Base-by-base conservation (phyloP, 495 filamentous ascomycete genomes). In the Aspergillus bridgeri region DNA sequence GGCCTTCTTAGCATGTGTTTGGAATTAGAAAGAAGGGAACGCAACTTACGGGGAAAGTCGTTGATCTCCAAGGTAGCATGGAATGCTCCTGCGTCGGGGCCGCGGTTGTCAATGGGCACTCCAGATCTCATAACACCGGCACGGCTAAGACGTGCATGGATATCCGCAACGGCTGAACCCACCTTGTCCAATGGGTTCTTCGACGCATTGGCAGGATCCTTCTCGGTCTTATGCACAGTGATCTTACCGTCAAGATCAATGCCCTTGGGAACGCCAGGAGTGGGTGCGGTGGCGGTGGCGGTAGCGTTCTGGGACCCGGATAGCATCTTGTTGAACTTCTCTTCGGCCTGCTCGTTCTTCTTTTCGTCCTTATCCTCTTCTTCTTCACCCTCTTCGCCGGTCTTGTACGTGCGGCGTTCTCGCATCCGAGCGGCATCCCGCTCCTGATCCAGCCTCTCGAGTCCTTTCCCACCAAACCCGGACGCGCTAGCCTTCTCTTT, bases 11-110 rank as follows among this genome's bases (percentile, higher is more conserved):
- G 65, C 49, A 56, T 57, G 2, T 51, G 46, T 19, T 25, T 49
- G 11, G 33, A 13, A 11, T 4, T 20, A 60, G 18, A 11, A 38
- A n/a, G n/a, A 20, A 17, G 33, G 20, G 38, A 53, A 54, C 8
- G 24, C 55, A 71, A 79, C 83, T 79, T 81, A 86, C 83, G 94
- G 24, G 94, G 95, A 72, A 97, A 98, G 74, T 98, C 94, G 70
- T 99, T 99, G 81, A 99, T 98, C 69, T 98, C 95, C 63, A 99
- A 77, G 4, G 92, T 98, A 24, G 94, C 91, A 70, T 99, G 94
- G 83, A 94, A 99, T 13, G 91, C 91, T 25, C 94, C 94, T 7
- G 94, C 94, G 75, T 99, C 94, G 13, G 94, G 94, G 5, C 94
- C 94, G 69, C 96, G 96, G 70, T 99, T 99, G 77, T 99, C 94